Evolutionary conservation across 352 stramenopile genomes (phyloP), one percentile per base, ranked within the genome.

Genomic region (Aphanomyces stellatus): DNA sequence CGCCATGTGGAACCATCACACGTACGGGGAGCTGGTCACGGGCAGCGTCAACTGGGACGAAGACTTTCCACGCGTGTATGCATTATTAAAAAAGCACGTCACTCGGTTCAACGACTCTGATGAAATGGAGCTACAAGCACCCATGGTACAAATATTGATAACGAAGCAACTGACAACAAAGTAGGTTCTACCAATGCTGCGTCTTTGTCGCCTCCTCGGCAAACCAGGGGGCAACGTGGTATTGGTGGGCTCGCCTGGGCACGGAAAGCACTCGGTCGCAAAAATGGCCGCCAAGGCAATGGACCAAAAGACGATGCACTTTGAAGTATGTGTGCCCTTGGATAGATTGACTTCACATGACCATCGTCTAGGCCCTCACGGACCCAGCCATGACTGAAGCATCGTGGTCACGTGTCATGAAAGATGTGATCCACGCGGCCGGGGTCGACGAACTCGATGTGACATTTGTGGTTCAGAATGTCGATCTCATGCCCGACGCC

Each of bases 351-450:
- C n/a, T n/a, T n/a, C n/a, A n/a, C n/a, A n/a, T n/a, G n/a, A n/a
- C n/a, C n/a, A n/a, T n/a, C n/a, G n/a, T n/a, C n/a, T n/a, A n/a
- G n/a, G n/a, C n/a, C n/a, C n/a, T n/a, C n/a, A n/a, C n/a, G n/a
- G n/a, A 84, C 0, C 75, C 79, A 31, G 76, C 77, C 4, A 43
- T 81, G 4, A 34, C 25, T 19, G 66, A 75, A n/a, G n/a, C n/a
- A n/a, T n/a, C n/a, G n/a, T n/a, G n/a, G n/a, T n/a, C n/a, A n/a
- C n/a, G n/a, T n/a, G n/a, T 90, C 0, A 51, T 74, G 6, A 65
- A 87, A 3, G 51, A 88, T 2, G 88, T 87, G 61, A 69, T 80
- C 8, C n/a, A n/a, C n/a, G 75, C 69, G 24, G 71, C 89, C 4
- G 81, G 84, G 0, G 74, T 90, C 7, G 72, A 77, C 27, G 82